Evolutionary conservation across 345 rosid genomes (phyloP), one percentile per base, ranked within the genome.

Genomic region (Rhodomyrtus tomentosa): DNA sequence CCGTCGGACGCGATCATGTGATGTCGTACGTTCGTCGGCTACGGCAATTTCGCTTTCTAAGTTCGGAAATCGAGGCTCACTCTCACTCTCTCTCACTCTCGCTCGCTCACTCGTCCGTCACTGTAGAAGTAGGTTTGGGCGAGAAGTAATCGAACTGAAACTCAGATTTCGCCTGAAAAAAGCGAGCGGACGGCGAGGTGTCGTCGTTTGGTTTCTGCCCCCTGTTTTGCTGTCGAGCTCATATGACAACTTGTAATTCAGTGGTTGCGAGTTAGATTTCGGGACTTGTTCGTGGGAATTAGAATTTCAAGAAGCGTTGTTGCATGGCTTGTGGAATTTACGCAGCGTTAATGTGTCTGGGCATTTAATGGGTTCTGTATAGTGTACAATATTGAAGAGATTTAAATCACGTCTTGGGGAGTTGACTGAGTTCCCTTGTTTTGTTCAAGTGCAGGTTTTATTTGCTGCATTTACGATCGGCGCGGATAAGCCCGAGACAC

Each of bases 391-490:
- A 36, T 53, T 81, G 58, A 32, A 16, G 83, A 51, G 56, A 10
- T 13, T 6, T 0, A 50, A 18, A 50, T 36, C 79, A 20, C 79
- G 25, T 68, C 79, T 6, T 12, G 38, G 25, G 32, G 74, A 82
- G 45, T 55, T 42, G 21, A 50, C 52, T 82, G 84, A 42, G 42
- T 24, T 82, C 36, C 18, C 84, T 49, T 4, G 80, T n/a, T 58
- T 32, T 53, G 38, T 80, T 81, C 74, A 25, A 54, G 40, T 88
- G 91, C 90, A 96, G 99, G 90, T 90, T 86, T 82, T 93, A 50
- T 84, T 85, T 76, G 50, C 86, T 80, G 62, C 82, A 20, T 81
- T 83, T 52, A 83, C 74, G 48, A 90, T 89, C 59, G 79, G 87
- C 80, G 93, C 91, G 56, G 92, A 87, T 88, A 89, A 82, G 85